Base-by-base conservation (phyloP, 148 eudicot species). In the Nepenthes mirabilis region DNA sequence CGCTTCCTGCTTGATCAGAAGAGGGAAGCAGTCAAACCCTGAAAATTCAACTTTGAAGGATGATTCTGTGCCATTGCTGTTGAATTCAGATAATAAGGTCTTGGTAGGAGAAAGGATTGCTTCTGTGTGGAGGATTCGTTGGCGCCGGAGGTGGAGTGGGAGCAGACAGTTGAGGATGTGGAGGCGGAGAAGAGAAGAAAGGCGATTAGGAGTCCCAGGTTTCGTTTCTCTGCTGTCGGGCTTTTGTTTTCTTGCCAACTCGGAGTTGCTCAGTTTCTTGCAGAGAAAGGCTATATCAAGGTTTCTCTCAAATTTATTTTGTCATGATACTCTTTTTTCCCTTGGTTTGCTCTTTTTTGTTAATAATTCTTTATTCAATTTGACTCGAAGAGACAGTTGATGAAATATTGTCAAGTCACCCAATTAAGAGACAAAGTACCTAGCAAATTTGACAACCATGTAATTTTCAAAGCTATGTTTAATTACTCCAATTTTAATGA, bases 151-250 rank as follows among this genome's bases (percentile, higher is more conserved):
- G 91, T 88, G 65, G 59, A 88, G 58, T 93, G 99, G 96, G 99
- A 88, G 75, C 99, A 93, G 73, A 80, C 81, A 55, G 71, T 43
- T 71, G 77, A 84, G 72, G 96, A 93, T 70, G 87, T 93, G 34
- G 87, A 88, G 63, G 96, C 94, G 0, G 96, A 93, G 78, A 74
- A 59, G 70, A 60, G 75, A 8, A 64, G 85, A 33, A 74, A 59
- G 65, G 69, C 59, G 60, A 83, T 84, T 43, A 80, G 85, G 33
- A 80, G 87, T 53, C 96, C 96, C 0, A 96, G 99, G 59, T 93
- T 93, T 69, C 88, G 99, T 54, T 93, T 93, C 74, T 93, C 99
- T 2, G 99, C 99, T 11, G 99, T 96, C 13, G 99, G 99, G 1
- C 85, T 88, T 61, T 80, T 93, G 86, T 88, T 93, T 69, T 95